These are phyloP conservation scores for Ogataea minuta DNA, from an alignment of 805 yeast genomes.

Conservation along the genomic window DNA sequence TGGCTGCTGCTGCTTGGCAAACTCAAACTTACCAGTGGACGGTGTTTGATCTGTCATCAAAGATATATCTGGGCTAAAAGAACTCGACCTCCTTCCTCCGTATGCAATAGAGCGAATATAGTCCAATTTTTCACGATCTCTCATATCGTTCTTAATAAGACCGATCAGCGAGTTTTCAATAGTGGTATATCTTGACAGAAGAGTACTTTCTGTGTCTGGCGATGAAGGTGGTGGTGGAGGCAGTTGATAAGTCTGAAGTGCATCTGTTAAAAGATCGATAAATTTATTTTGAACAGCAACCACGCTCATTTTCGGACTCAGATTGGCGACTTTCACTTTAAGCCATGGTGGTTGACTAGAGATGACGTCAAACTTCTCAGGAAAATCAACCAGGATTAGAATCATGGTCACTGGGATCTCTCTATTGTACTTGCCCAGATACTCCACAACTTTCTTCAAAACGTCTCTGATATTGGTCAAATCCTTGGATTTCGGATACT, in stretches of 20 bases:
- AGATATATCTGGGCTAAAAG: constrained; percentile 10
- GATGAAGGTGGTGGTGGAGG: not conserved
- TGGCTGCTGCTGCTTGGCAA: constrained; percentile 4
- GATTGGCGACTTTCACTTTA: not conserved
- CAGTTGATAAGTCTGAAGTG: constrained; percentile 1
- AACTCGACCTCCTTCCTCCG: constrained; percentile 1
- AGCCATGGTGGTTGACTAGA: constrained; percentile 11
- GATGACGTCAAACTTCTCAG: not conserved
- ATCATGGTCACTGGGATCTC: constrained; percentile 14
- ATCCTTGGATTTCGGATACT: constrained; percentile 32
- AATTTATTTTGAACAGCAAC: constrained; percentile 5
- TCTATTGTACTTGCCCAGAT: constrained; percentile 17
- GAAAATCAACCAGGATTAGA: constrained; percentile 10
- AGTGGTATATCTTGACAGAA: constrained; percentile 18
- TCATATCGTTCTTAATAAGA: constrained; percentile 9
- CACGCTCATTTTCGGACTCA: constrained; percentile 5
- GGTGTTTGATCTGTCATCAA: constrained; percentile 10
- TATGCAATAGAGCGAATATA: constrained; percentile 14
- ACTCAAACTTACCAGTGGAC: constrained; percentile 11
- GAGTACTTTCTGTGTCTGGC: constrained; percentile 17
- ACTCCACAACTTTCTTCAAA: constrained; percentile 21
- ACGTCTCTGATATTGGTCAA: constrained; percentile 20
- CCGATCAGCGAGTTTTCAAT: constrained; percentile 18
- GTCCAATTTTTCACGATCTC: constrained; percentile 11
- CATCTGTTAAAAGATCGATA: not conserved